A percentile compares a stretch with the other conserved stretches of the same genome.
These are phyloP conservation scores for Phellinidium pouzarii DNA, from an alignment of 1,284 basidiomycete genomes.

Conservation along the genomic window DNA sequence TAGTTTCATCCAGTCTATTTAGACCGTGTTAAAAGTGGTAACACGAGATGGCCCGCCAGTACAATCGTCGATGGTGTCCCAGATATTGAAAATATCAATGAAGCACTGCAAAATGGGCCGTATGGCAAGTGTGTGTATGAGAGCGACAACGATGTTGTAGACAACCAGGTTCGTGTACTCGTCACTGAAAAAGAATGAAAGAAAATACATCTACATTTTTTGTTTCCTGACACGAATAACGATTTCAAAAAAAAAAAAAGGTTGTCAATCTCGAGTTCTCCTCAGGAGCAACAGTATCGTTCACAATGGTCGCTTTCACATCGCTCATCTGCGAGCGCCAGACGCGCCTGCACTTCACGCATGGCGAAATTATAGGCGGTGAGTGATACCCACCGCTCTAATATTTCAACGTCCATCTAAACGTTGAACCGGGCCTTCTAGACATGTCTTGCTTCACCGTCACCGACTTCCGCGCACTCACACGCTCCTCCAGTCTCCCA, in stretches of 20 bases:
- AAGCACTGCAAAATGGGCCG: slow-evolving; percentile 55
- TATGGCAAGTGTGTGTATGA: slow-evolving; percentile 84
- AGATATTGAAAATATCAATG: slow-evolving; percentile 70
- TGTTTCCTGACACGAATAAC: too few species aligned
- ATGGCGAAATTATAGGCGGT: slow-evolving; percentile 75
- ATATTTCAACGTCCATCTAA: too few species aligned
- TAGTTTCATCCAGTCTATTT: slow-evolving; percentile 52
- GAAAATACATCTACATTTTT: neutral
- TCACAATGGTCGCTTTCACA: slow-evolving; percentile 79
- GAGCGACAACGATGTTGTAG: slow-evolving; percentile 72
- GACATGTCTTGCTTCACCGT: slow-evolving; percentile 70
- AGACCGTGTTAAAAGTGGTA: slow-evolving; percentile 52
- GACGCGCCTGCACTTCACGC: slow-evolving; percentile 71
- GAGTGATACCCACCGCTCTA: neutral
- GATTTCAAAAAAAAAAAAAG: slow-evolving; percentile 24
- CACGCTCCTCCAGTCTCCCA: neutral
- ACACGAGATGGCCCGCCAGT: slow-evolving; percentile 56
- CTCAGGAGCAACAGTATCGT: slow-evolving; percentile 67
- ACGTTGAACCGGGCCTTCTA: neutral
- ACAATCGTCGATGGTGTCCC: slow-evolving; percentile 69
- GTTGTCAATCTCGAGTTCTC: slow-evolving; percentile 81
- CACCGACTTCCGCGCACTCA: slow-evolving; percentile 65
- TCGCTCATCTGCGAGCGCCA: slow-evolving; percentile 66
- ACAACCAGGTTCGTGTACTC: slow-evolving; percentile 49
- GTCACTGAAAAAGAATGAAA: neutral